Evolutionary conservation across 2,329 filamentous ascomycete species (phyloP), one percentile per base, ranked within the genome.

Genomic region (Fonsecaea pedrosoi): DNA sequence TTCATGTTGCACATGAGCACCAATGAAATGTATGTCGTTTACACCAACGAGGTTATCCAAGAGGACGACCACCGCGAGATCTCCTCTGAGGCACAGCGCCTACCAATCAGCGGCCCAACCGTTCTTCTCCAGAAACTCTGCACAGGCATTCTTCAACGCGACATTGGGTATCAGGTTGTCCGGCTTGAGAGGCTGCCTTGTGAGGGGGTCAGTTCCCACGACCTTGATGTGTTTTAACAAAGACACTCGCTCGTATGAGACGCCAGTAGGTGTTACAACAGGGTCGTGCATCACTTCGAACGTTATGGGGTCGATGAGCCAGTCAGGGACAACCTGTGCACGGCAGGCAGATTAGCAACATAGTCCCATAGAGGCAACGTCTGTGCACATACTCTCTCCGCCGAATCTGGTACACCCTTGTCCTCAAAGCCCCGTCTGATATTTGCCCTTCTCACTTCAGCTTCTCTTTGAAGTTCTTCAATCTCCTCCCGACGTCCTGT

Each of bases 81-180:
- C 40, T 18, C 25, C 40, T 35, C 35, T 34, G 9, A 21, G 40
- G 50, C 18, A 12, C 18, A 21, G 12, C n/a, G 15, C 54, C 75
- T 72, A 96, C 90, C 91, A 98, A 77, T 97, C 94, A 45, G 91
- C 93, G 0, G 93, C 92, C 92, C 95, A 97, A 9, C 92, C 94
- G 74, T 97, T 97, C 72, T 91, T 83, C 34, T 91, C 85, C 66
- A 97, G 81, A 74, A 96, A 98, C 72, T 95, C 91, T 54, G 91
- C 88, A 75, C 92, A 96, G 0, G 92, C 94, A 61, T 91, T 86
- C 77, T 89, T 92, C 65, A 98, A 82, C 0, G 86, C 90, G 54
- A 96, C 83, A 76, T 98, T 98, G 0, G 92, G 90, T 50, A 93
- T 84, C 62, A 98, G 78, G 54, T 97, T 92, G 1, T 83, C 80